These are phyloP conservation scores for Elongisporangium senticosum DNA, from an alignment of 352 stramenopile species.

Conservation along the genomic window DNA sequence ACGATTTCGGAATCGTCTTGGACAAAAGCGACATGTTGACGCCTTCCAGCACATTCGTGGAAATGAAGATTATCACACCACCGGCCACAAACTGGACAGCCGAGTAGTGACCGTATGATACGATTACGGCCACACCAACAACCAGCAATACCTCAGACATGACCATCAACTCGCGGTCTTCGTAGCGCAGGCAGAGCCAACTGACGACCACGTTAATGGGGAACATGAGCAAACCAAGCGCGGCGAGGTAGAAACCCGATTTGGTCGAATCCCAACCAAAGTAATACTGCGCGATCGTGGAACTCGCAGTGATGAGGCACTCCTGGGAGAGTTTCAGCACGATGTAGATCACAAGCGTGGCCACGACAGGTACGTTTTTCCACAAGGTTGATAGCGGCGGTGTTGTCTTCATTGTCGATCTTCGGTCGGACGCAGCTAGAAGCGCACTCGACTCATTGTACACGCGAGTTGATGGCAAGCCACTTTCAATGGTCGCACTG, in stretches of 20 bases:
- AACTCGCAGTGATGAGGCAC: slow-evolving; percentile 79
- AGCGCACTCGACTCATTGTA: slow-evolving; percentile 7
- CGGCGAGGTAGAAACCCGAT: slow-evolving; percentile 84
- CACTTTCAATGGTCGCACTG: slow-evolving; percentile 13
- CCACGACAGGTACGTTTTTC: slow-evolving; percentile 72
- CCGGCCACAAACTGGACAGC: slow-evolving; percentile 82
- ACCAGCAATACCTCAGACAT: slow-evolving; percentile 84
- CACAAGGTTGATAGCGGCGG: slow-evolving; percentile 52
- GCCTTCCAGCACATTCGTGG: slow-evolving; percentile 91
- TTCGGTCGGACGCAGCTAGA: background rate
- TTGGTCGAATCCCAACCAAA: slow-evolving; percentile 86
- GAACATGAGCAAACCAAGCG: slow-evolving; percentile 89
- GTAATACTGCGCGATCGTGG: slow-evolving; percentile 85
- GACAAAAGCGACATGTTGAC: slow-evolving; percentile 91
- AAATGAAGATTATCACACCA: slow-evolving; percentile 89
- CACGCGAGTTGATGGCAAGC: background rate
- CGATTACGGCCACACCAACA: slow-evolving; percentile 82
- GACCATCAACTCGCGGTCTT: slow-evolving; percentile 91
- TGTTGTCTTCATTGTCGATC: slow-evolving; percentile 8
- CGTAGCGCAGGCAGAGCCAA: slow-evolving; percentile 84
- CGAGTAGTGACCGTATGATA: slow-evolving; percentile 85
- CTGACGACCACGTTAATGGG: slow-evolving; percentile 89
- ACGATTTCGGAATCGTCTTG: slow-evolving; percentile 91
- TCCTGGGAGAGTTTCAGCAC: slow-evolving; percentile 91
- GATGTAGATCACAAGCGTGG: slow-evolving; percentile 85